A percentile compares a stretch with the other conserved stretches of the same genome.
These are phyloP conservation scores for Sporobolomyces roseus DNA, from an alignment of 768 basidiomycete genomes.

Conservation along the genomic window DNA sequence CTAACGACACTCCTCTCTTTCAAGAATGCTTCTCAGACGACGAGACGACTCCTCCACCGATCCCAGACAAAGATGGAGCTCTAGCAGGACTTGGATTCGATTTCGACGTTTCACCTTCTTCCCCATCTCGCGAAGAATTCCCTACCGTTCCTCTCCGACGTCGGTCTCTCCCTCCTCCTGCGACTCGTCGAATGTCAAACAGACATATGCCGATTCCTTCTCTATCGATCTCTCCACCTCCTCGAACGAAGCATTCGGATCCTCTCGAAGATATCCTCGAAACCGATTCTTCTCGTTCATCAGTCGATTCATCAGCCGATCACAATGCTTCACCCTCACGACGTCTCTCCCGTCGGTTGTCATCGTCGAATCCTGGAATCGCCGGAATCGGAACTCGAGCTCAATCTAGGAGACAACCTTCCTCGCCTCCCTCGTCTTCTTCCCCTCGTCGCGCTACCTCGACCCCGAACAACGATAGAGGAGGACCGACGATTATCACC, in stretches of 20 bases:
- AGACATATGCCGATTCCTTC: constrained; percentile 23
- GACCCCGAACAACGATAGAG: background rate
- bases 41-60: constrained; percentile 13
- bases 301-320: constrained; percentile 21
- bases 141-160: background rate
- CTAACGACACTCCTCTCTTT: constrained; percentile 31
- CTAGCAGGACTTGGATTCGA: constrained; percentile 28
- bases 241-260: background rate
- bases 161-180: background rate
- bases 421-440: no score
- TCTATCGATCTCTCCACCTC: constrained; percentile 28
- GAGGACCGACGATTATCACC: constrained; percentile 16
- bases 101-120: constrained; percentile 3
- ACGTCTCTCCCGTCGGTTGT: constrained; percentile 21
- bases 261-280: constrained; percentile 17
- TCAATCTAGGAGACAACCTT: background rate
- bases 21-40: constrained; percentile 31
- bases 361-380: constrained; percentile 2
- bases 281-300: constrained; percentile 15
- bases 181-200: constrained; percentile 5
- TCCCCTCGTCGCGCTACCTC: no score
- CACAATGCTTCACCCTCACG: constrained; percentile 29
- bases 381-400: background rate
- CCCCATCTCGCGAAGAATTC: constrained; percentile 7
- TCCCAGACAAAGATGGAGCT: background rate